These are phyloP conservation scores for Clavulina sp. DNA, from an alignment of 768 basidiomycete genomes.

Conservation along the genomic window DNA sequence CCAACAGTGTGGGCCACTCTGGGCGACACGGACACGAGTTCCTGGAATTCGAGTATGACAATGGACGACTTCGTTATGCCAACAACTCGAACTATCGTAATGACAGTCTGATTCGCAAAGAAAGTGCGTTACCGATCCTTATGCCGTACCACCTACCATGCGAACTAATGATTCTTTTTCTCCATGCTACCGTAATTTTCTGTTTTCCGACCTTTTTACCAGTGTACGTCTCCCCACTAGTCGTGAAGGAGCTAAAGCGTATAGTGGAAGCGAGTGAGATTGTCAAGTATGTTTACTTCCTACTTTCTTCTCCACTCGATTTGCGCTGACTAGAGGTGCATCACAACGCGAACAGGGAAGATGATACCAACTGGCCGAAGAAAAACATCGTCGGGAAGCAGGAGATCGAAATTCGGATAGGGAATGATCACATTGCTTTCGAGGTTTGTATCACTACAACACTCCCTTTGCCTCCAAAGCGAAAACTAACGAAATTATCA, in stretches of 20 bases:
- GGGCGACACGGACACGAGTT: constrained; percentile 97
- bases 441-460: constrained; percentile 35
- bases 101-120: constrained; percentile 94
- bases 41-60: constrained; percentile 94
- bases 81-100: constrained; percentile 99
- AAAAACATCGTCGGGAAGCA: constrained; percentile 98
- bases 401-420: constrained; percentile 87
- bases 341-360: constrained; percentile 49
- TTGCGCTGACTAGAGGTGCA: background rate
- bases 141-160: background rate
- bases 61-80: constrained; percentile 90
- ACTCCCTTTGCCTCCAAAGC: background rate
- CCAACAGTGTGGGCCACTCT: constrained; percentile 88
- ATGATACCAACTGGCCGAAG: constrained; percentile 96
- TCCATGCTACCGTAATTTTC: background rate
- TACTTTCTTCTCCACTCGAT: background rate
- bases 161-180: background rate
- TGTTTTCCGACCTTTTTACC: background rate
- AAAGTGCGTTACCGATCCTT: constrained; percentile 44
- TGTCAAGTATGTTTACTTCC: constrained; percentile 47
- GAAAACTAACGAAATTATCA: background rate
- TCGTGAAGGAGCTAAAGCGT: constrained; percentile 86
- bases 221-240: constrained; percentile 92
- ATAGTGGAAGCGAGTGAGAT: constrained; percentile 90
- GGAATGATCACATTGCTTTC: constrained; percentile 91